phyloP scores from a whole-genome alignment of 2,329 filamentous ascomycete species.

The Fulvia fulva region DNA sequence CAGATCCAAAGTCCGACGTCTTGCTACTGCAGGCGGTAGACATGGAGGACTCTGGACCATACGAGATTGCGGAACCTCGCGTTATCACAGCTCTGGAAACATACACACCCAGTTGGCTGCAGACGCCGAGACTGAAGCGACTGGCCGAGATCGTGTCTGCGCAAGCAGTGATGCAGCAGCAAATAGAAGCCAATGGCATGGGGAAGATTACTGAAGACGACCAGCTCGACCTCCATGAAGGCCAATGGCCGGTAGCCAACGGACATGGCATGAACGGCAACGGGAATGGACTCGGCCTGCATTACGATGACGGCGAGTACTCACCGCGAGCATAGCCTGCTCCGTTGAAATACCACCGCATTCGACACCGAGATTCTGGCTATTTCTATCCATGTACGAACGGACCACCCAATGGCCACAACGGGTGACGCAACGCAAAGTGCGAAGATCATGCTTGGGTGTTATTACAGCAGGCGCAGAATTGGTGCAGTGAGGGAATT shows the following conservation, averaged over 20 bases:
- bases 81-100: slow-evolving; percentile 96
- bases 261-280: slow-evolving; percentile 5
- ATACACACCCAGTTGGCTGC: slow-evolving; percentile 96
- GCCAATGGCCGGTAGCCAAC: slow-evolving; percentile 21
- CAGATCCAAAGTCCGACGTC: slow-evolving; percentile 90
- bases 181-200: slow-evolving; percentile 31
- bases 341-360: neutral
- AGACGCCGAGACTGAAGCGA: slow-evolving; percentile 91
- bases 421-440: neutral
- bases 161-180: slow-evolving; percentile 81
- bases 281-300: slow-evolving; percentile 5
- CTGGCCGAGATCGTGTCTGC: slow-evolving; percentile 97
- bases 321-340: slow-evolving; percentile 8
- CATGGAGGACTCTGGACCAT: slow-evolving; percentile 98
- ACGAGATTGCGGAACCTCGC: slow-evolving; percentile 95
- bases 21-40: slow-evolving; percentile 90
- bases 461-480: neutral
- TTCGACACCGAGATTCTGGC: neutral
- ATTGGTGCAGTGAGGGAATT: neutral
- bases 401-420: neutral
- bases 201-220: slow-evolving; percentile 27
- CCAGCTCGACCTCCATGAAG: slow-evolving; percentile 18
- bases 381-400: neutral
- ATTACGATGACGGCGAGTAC: slow-evolving; percentile 10
- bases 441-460: neutral